A percentile compares a stretch with the other conserved stretches of the same genome.
Conservation (phyloP, 257 asterid genomes). For the Knoxia roxburghii region DNA sequence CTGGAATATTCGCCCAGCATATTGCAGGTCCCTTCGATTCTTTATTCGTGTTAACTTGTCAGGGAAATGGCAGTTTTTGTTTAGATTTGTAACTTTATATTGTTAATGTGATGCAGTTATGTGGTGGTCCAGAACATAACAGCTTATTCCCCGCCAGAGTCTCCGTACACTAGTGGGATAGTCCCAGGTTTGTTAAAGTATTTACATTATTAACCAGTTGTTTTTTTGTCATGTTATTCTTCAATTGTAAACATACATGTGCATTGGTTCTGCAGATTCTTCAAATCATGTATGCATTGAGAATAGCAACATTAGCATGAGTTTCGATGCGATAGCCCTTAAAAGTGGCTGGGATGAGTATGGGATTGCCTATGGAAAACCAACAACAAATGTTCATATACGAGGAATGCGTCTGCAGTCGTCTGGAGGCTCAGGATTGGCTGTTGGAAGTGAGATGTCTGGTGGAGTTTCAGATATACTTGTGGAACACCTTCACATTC, state of each 20-base stretch:
- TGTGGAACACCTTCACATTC: constrained; percentile 48
- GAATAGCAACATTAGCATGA: constrained; percentile 77
- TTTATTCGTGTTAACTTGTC: constrained; percentile 3
- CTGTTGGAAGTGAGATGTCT: constrained; percentile 95
- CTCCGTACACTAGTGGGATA: constrained; percentile 79
- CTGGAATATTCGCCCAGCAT: constrained; percentile 78
- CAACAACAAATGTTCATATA: constrained; percentile 61
- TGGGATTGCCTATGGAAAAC: constrained; percentile 61
- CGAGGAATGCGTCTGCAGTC: constrained; percentile 47
- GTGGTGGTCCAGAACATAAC: constrained; percentile 88
- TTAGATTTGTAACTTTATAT: constrained; percentile 5
- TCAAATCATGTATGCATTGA: constrained; percentile 78
- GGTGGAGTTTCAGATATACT: constrained; percentile 77
- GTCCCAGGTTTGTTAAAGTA: constrained; percentile 73
- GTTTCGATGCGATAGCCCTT: constrained; percentile 68
- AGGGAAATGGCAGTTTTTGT: background rate
- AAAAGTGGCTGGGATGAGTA: constrained; percentile 99
- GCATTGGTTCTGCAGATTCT: constrained; percentile 56
- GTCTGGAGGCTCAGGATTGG: constrained; percentile 61
- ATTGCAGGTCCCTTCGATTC: constrained; percentile 69
- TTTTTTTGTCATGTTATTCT: background rate
- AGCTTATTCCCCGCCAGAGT: constrained; percentile 60
- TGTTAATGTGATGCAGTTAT: constrained; percentile 51
- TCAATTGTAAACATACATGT: background rate
- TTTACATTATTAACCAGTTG: background rate